Evolutionary conservation across 257 asterid genomes (phyloP).

Genomic region (Solanum chmielewskii): DNA sequence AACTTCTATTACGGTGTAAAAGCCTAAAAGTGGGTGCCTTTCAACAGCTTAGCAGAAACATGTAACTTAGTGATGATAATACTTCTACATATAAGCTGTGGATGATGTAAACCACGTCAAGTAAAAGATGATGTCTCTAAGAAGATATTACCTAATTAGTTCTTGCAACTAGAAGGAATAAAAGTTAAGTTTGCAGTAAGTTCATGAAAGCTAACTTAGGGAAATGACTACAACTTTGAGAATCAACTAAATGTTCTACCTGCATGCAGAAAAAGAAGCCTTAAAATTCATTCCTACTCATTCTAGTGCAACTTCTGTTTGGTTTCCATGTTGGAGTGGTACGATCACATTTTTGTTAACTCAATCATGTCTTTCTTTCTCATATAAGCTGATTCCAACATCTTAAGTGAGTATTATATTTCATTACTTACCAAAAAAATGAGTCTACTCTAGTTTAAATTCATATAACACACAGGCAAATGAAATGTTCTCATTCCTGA

Average conservation of each 20-base stretch:
- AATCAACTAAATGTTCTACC: not conserved
- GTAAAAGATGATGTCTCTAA: not conserved
- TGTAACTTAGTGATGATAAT: not conserved
- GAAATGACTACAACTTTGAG: not conserved
- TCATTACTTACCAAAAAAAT: not conserved
- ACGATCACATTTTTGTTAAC: not conserved
- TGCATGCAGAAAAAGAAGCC: not conserved
- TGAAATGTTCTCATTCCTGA: not conserved
- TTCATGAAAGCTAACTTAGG: not conserved
- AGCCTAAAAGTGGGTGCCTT: not conserved
- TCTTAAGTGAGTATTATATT: not conserved
- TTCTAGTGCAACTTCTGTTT: not conserved
- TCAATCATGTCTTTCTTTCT: not conserved
- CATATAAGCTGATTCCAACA: not conserved
- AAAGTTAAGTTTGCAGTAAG: not conserved
- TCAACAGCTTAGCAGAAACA: not conserved
- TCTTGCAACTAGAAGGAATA: not conserved
- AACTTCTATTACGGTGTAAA: not conserved
- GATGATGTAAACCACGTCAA: not conserved
- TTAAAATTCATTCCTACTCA: not conserved
- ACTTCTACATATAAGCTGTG: not conserved
- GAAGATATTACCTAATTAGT: not conserved
- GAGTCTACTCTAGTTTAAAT: not conserved
- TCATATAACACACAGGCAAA: not conserved
- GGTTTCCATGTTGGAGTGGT: not conserved